Evolutionary conservation across 2,329 filamentous ascomycete genomes (phyloP).

Genomic region (Cordyceps cicadae): DNA sequence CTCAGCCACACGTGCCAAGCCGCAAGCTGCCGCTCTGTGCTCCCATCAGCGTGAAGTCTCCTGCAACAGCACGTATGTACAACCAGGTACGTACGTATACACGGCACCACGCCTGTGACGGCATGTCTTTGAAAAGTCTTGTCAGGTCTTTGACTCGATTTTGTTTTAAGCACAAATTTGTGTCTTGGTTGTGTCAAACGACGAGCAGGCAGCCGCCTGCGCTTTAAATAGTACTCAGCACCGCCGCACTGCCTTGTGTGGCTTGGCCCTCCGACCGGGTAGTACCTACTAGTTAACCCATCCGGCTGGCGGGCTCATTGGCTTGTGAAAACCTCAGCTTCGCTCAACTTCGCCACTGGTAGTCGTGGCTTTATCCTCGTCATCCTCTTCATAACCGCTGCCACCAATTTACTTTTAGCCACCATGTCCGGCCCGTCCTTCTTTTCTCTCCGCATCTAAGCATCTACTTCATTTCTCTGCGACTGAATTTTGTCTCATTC

Average conservation of each 20-base stretch:
- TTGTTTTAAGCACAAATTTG: too few relatives aligned
- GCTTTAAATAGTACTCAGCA: background rate
- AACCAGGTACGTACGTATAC: background rate
- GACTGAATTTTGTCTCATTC: slow-evolving; percentile 11
- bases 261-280: background rate
- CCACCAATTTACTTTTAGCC: background rate
- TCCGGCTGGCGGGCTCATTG: background rate
- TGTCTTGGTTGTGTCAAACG: too few relatives aligned
- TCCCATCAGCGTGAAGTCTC: too few relatives aligned
- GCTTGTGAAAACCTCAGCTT: slow-evolving; percentile 14
- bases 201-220: too few relatives aligned
- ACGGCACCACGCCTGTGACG: too few relatives aligned
- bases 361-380: slow-evolving; percentile 17
- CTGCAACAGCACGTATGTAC: too few relatives aligned
- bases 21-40: background rate
- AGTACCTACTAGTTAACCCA: background rate
- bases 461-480: background rate
- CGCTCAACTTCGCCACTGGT: slow-evolving; percentile 15
- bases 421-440: slow-evolving; percentile 7
- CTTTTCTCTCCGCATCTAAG: slow-evolving; percentile 8
- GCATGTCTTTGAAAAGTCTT: too few relatives aligned
- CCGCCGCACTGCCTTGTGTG: slow-evolving; percentile 1
- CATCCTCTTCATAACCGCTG: background rate
- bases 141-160: too few relatives aligned
- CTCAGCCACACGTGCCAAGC: background rate